A percentile compares a stretch with the other conserved stretches of the same genome.
Conservation (phyloP, 2,329 filamentous ascomycete genomes). For the Ophiostoma novo-ulmi region DNA sequence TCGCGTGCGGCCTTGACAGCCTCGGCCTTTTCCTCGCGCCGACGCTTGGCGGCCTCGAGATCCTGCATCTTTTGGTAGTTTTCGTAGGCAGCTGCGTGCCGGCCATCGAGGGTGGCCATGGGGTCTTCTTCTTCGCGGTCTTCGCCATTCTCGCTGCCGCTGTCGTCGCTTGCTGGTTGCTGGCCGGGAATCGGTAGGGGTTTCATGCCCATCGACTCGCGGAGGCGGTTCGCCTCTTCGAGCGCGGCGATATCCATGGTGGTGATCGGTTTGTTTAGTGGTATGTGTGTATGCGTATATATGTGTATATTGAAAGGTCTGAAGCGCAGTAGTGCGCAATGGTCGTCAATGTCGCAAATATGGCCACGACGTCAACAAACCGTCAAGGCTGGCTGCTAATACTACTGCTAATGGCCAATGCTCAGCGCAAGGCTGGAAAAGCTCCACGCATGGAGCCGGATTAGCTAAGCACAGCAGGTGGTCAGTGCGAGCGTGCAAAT, state of each 20-base stretch:
- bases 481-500: constrained; percentile 17
- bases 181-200: constrained; percentile 75
- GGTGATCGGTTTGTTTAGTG: neutral
- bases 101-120: constrained; percentile 77
- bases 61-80: constrained; percentile 64
- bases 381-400: neutral
- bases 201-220: constrained; percentile 81
- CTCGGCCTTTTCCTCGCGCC: constrained; percentile 73
- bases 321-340: neutral
- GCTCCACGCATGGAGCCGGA: constrained; percentile 24
- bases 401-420: neutral
- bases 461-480: constrained; percentile 23
- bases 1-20: constrained; percentile 86
- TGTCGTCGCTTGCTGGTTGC: constrained; percentile 27
- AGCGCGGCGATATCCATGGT: constrained; percentile 66
- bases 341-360: neutral
- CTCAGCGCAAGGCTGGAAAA: constrained; percentile 15
- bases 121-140: constrained; percentile 60
- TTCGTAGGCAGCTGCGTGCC: constrained; percentile 65
- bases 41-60: constrained; percentile 70
- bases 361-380: neutral
- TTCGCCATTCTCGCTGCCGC: constrained; percentile 31
- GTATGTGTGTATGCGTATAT: neutral
- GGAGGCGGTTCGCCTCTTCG: constrained; percentile 90
- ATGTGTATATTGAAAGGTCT: neutral